These are phyloP conservation scores for Xylaria grammica DNA, from an alignment of 495 filamentous ascomycete genomes.

Conservation along the genomic window DNA sequence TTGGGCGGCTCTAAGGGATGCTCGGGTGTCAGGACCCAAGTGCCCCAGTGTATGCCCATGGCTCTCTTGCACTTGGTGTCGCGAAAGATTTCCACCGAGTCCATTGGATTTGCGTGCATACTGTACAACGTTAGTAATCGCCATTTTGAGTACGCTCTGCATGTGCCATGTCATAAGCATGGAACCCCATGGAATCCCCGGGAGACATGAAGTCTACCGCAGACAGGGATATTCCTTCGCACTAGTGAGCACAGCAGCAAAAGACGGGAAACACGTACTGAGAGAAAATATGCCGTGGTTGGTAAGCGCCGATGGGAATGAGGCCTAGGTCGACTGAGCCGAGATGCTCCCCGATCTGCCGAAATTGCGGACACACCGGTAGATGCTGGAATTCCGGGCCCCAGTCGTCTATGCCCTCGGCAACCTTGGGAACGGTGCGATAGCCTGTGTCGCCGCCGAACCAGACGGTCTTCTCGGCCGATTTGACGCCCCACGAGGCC, in stretches of 20 bases:
- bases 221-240: too few relatives aligned
- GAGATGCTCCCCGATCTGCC: conserved; percentile 77
- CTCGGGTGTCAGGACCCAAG: conserved; percentile 88
- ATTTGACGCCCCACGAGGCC: conserved; percentile 83
- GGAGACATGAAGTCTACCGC: too few relatives aligned
- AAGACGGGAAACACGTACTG: conserved; percentile 28
- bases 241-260: not conserved
- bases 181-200: too few relatives aligned
- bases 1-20: conserved; percentile 83
- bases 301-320: conserved; percentile 94
- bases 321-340: conserved; percentile 93
- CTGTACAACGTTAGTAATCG: conserved; percentile 2
- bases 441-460: conserved; percentile 86
- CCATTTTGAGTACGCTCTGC: not conserved
- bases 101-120: conserved; percentile 88
- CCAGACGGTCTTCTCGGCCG: conserved; percentile 71
- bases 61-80: conserved; percentile 85
- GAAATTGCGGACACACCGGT: conserved; percentile 85
- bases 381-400: conserved; percentile 67
- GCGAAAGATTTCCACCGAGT: conserved; percentile 86
- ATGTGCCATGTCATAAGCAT: not conserved
- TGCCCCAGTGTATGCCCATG: conserved; percentile 93
- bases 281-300: conserved; percentile 75
- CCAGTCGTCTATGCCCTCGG: conserved; percentile 72
- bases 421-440: conserved; percentile 74